Percentiles rank a stretch among this genome's conserved stretches.
phyloP scores from a whole-genome alignment of 2,329 filamentous ascomycete genomes.

The Pyrenochaeta sp. region DNA sequence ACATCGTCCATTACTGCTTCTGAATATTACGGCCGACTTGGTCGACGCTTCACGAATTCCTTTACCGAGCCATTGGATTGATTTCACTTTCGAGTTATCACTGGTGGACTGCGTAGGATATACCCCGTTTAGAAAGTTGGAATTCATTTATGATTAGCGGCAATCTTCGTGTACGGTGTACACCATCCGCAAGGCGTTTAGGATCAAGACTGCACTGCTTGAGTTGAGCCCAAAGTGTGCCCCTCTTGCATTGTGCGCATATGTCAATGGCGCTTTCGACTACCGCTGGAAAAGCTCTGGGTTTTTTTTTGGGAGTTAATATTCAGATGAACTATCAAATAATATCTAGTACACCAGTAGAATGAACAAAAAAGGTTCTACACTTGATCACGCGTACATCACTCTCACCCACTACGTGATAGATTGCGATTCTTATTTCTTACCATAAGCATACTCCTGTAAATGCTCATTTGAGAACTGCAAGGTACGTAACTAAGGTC shows the following conservation, averaged over 20 bases:
- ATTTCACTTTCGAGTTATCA: constrained; percentile 23
- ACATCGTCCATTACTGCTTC: constrained; percentile 3
- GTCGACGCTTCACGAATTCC: constrained; percentile 27
- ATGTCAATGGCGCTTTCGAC: background rate
- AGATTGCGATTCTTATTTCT: background rate
- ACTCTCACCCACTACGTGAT: background rate
- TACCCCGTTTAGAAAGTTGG: constrained; percentile 26
- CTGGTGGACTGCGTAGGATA: constrained; percentile 36
- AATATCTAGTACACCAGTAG: constrained; percentile 9
- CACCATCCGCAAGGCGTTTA: constrained; percentile 10
- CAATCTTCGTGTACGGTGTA: constrained; percentile 1
- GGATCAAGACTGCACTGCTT: constrained; percentile 9
- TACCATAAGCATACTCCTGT: background rate
- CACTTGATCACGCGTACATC: background rate
- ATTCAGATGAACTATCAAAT: constrained; percentile 4
- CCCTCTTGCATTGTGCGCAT: constrained; percentile 18
- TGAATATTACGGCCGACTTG: constrained; percentile 10
- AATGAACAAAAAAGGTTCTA: constrained; percentile 5
- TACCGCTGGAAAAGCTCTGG: constrained; percentile 1
- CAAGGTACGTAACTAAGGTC: background rate
- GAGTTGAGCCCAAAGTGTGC: constrained; percentile 21
- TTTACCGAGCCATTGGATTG: constrained; percentile 26
- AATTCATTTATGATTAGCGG: constrained; percentile 12
- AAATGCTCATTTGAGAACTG: background rate
- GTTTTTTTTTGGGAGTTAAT: constrained; percentile 4